Conservation (phyloP, 805 yeast genomes). For the Deakozyma indianensis region DNA sequence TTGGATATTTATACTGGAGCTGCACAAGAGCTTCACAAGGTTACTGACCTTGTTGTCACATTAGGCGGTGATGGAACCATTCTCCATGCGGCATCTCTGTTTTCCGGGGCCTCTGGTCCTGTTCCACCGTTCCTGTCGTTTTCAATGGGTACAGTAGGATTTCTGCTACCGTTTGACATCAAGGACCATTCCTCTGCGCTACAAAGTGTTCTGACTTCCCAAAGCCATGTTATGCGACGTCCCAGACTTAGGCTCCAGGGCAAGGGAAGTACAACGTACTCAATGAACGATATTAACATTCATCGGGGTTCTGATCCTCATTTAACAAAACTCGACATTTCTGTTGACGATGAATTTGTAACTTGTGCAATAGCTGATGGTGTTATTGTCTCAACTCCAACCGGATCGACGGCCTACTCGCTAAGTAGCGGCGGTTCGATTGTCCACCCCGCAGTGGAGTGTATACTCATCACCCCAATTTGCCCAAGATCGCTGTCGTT, state of each 20-base stretch:
- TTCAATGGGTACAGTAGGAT: slow-evolving; percentile 85
- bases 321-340: slow-evolving; percentile 69
- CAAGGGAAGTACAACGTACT: slow-evolving; percentile 31
- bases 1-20: slow-evolving; percentile 41
- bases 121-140: slow-evolving; percentile 87
- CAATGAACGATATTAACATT: slow-evolving; percentile 83
- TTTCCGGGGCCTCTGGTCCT: slow-evolving; percentile 36
- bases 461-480: slow-evolving; percentile 74
- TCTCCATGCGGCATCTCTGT: slow-evolving; percentile 65
- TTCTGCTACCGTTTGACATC: slow-evolving; percentile 76
- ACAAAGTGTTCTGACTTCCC: slow-evolving; percentile 45
- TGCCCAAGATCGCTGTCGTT: slow-evolving; percentile 88
- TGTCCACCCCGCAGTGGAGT: slow-evolving; percentile 76
- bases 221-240: slow-evolving; percentile 62
- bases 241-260: slow-evolving; percentile 43
- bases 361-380: slow-evolving; percentile 94
- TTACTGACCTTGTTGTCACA: slow-evolving; percentile 70
- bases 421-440: slow-evolving; percentile 85
- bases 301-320: slow-evolving; percentile 86
- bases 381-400: slow-evolving; percentile 71
- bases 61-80: slow-evolving; percentile 97
- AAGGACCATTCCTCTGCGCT: slow-evolving; percentile 46
- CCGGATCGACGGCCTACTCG: slow-evolving; percentile 92
- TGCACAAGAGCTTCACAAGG: slow-evolving; percentile 38
- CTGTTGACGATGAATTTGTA: slow-evolving; percentile 66